Base-by-base conservation (phyloP, 208 protist species). In the Crithidia bombi region DNA sequence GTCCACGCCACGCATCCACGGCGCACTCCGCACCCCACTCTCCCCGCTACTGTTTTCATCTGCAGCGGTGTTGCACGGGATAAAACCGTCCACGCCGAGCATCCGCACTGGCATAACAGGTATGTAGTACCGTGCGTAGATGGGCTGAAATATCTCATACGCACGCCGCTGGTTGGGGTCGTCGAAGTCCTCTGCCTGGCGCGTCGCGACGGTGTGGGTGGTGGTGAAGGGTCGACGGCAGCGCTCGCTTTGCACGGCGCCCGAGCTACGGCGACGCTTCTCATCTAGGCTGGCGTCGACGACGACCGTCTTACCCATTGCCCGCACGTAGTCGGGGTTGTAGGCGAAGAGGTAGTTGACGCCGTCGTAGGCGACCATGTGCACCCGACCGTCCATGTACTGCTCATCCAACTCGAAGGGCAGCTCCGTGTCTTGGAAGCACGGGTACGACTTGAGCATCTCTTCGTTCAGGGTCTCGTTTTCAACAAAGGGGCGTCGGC, bases 271-370 rank as follows among this genome's bases (percentile, higher is more conserved):
- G 1, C 52, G 36, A 7, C 64, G 64, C 52, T 51, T 52, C 41
- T 59, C 51, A 0, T 52, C 41, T 0, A 51, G 25, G 30, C 64
- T 69, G 51, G 52, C 64, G 41, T 69, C 64, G 17, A 69, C 50
- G 14, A 35, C 52, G 17, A 61, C 64, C 30, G 64, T 69, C 41
- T 58, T 69, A 0, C 64, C 64, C 64, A 69, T 69, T 12, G 36
- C 52, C 30, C 64, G 64, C 6, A 59, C 26, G 30, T 61, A 69
- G 4, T 21, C 52, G 12, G 50, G 35, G 41, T 82, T 82, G 62
- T 80, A 79, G 25, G 81, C 81, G n/a, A 86, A 85, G 15, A 85
- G 33, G 76, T 85, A 87, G 17, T 87, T 68, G 35, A 81, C 72
- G 39, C 78, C 85, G 17, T 80, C 69, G 30, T 85, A 64, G 54